Conservation (phyloP, 768 basidiomycete genomes). For the Artomyces pyxidatus region DNA sequence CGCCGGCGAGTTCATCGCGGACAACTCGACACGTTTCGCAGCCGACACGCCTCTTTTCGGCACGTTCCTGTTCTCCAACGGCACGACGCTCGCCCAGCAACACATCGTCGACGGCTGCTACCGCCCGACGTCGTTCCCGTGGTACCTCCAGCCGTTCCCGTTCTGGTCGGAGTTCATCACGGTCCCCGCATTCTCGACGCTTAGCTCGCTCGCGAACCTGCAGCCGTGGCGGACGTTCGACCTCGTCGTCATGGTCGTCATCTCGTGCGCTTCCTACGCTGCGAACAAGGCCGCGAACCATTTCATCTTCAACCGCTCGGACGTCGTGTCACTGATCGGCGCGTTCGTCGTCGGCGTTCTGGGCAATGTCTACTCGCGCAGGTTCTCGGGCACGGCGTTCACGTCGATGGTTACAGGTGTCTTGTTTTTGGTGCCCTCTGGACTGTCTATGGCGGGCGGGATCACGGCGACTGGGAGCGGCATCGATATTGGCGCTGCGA, state of each 20-base stretch:
- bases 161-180: constrained; percentile 69
- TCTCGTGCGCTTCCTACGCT: constrained; percentile 72
- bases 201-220: constrained; percentile 69
- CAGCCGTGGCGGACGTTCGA: constrained; percentile 69
- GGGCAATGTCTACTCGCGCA: constrained; percentile 75
- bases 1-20: constrained; percentile 61
- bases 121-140: constrained; percentile 53
- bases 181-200: constrained; percentile 64
- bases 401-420: constrained; percentile 89
- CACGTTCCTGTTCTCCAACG: constrained; percentile 60
- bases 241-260: constrained; percentile 75
- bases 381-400: constrained; percentile 81
- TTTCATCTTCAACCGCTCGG: constrained; percentile 78
- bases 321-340: constrained; percentile 79
- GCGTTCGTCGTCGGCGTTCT: constrained; percentile 75
- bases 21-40: constrained; percentile 36
- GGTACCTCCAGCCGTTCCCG: constrained; percentile 81
- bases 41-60: constrained; percentile 41
- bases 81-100: constrained; percentile 33
- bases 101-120: constrained; percentile 63
- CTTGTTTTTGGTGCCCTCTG: constrained; percentile 82
- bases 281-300: constrained; percentile 79
- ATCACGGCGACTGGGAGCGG: constrained; percentile 74
- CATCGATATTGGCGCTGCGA: constrained; percentile 79
- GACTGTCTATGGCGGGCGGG: constrained; percentile 80